These are phyloP conservation scores for Microsporum ferrugineum DNA, from an alignment of 2,329 filamentous ascomycete genomes.

Conservation along the genomic window DNA sequence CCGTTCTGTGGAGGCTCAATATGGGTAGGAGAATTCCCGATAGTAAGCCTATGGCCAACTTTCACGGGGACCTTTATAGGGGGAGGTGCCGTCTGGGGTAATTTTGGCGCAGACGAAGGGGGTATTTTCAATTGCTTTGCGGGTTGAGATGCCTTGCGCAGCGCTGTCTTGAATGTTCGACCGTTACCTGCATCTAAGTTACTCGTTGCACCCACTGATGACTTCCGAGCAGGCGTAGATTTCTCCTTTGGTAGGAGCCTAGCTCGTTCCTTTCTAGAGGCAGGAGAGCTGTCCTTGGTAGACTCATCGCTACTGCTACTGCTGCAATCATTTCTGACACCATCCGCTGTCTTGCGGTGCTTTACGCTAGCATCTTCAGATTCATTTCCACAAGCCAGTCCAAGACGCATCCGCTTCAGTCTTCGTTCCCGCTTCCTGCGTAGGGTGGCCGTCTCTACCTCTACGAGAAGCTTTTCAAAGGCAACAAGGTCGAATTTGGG, in stretches of 20 bases:
- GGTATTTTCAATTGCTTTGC: not conserved
- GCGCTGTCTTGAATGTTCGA: not conserved
- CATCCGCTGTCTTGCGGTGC: not conserved
- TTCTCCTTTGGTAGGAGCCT: not conserved
- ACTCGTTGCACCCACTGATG: not conserved
- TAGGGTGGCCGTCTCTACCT: constrained; percentile 15
- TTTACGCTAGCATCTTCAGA: not conserved
- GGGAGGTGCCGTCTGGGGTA: not conserved
- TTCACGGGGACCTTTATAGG: not conserved
- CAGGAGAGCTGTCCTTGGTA: not conserved
- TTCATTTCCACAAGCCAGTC: constrained; percentile 5
- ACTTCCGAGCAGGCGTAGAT: not conserved
- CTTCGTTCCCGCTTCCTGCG: constrained; percentile 21
- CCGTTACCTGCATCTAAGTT: not conserved
- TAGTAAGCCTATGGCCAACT: not conserved
- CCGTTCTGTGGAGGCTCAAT: not conserved
- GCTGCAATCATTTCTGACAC: not conserved
- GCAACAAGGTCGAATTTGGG: constrained; percentile 24
- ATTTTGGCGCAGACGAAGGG: not conserved
- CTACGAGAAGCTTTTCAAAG: constrained; percentile 21
- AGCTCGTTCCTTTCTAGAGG: not conserved
- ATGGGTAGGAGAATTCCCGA: not conserved
- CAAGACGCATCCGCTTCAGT: constrained; percentile 21
- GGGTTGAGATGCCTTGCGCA: not conserved
- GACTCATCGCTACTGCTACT: not conserved